Evolutionary conservation across 768 basidiomycete genomes (phyloP).

Genomic region (Cystobasidium onofrii): DNA sequence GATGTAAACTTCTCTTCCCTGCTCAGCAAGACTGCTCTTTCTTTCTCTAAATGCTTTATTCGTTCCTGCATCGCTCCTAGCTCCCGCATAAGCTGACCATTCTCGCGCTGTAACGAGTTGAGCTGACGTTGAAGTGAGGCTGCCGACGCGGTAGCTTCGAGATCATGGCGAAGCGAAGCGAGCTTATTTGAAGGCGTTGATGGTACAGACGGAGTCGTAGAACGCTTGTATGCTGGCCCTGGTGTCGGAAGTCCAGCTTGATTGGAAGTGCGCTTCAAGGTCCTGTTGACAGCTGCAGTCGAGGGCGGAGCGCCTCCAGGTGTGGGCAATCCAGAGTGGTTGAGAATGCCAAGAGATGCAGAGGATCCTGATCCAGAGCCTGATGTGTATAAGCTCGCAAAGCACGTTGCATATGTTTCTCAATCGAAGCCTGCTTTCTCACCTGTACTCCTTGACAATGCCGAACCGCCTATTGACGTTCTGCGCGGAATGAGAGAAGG

Average conservation of each 20-base stretch:
- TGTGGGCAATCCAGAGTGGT: background rate
- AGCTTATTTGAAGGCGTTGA: constrained; percentile 15
- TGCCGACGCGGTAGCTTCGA: constrained; percentile 4
- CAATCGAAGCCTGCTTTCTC: background rate
- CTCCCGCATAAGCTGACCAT: constrained; percentile 18
- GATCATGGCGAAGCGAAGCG: background rate
- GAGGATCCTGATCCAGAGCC: background rate
- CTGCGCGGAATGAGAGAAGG: constrained; percentile 6
- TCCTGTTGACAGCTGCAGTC: constrained; percentile 1
- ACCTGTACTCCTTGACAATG: constrained; percentile 1
- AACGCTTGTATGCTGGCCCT: constrained; percentile 1
- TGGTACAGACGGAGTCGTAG: background rate
- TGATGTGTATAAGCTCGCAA: no score
- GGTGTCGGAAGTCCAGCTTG: constrained; percentile 3
- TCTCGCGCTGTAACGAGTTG: constrained; percentile 20
- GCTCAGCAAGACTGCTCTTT: constrained; percentile 7
- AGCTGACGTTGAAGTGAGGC: constrained; percentile 7
- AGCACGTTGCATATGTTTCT: no score
- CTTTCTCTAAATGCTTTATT: constrained; percentile 15
- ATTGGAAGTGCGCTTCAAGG: constrained; percentile 10
- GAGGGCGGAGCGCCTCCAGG: background rate
- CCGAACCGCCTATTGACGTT: background rate
- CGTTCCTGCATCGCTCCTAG: constrained; percentile 27
- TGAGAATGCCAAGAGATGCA: background rate
- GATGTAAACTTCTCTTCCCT: constrained; percentile 13